These are phyloP conservation scores for Grammothele lineata DNA, from an alignment of 768 basidiomycete species.

Conservation along the genomic window DNA sequence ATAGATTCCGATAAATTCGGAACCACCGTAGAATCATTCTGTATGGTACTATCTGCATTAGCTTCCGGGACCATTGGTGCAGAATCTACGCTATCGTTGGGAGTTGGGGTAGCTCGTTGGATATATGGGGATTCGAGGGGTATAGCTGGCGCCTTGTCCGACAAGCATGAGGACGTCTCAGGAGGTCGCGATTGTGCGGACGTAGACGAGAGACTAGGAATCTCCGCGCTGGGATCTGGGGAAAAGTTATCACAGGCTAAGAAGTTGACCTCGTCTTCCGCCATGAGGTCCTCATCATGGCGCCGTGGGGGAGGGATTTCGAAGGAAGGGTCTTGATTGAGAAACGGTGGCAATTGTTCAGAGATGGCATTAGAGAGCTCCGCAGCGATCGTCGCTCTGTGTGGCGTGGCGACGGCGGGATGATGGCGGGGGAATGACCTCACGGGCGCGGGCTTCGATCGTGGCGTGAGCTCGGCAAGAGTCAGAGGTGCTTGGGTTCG, in stretches of 20 bases:
- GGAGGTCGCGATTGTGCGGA: too few species aligned
- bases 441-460: constrained; percentile 13
- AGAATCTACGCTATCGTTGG: too few species aligned
- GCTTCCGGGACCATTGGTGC: too few species aligned
- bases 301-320: constrained; percentile 16
- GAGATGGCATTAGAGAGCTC: constrained; percentile 17
- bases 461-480: constrained; percentile 23
- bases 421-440: constrained; percentile 18
- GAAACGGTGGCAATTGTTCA: constrained; percentile 15
- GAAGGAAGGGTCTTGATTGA: constrained; percentile 18
- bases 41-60: too few species aligned
- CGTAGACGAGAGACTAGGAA: too few species aligned
- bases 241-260: constrained; percentile 7
- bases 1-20: neutral
- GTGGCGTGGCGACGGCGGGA: constrained; percentile 19
- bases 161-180: too few species aligned
- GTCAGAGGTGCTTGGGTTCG: constrained; percentile 14
- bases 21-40: too few species aligned
- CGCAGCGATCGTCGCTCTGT: constrained; percentile 8
- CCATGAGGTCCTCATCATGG: constrained; percentile 12
- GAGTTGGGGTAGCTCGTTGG: too few species aligned
- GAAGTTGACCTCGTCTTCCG: constrained; percentile 9
- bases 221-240: neutral
- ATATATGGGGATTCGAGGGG: too few species aligned
- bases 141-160: too few species aligned